These are phyloP conservation scores for Marsdenia floribunda DNA, from an alignment of 257 asterid species.

Conservation along the genomic window DNA sequence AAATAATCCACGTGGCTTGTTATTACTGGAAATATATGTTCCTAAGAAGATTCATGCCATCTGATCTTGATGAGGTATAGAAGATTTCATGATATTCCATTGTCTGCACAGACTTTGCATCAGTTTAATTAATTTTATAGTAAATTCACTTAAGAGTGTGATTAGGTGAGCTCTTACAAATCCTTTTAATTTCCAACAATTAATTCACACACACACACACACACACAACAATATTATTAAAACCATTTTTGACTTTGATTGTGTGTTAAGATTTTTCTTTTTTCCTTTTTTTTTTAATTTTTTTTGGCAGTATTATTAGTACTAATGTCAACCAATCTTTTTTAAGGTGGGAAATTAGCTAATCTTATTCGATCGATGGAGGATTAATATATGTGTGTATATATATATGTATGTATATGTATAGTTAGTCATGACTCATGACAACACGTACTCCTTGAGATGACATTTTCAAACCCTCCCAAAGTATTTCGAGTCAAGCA, in stretches of 20 bases:
- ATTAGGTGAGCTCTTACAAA: conserved; percentile 9
- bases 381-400: too few relatives aligned
- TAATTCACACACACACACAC: not conserved
- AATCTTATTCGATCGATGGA: not conserved
- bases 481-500: too few relatives aligned
- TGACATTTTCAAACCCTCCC: too few relatives aligned
- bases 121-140: not conserved
- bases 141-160: not conserved
- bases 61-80: not conserved
- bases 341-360: not conserved
- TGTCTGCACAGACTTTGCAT: not conserved
- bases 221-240: too few relatives aligned
- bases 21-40: conserved; percentile 10
- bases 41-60: conserved; percentile 19
- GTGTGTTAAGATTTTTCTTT: not conserved
- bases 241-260: not conserved
- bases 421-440: too few relatives aligned
- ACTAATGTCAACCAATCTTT: conserved; percentile 6
- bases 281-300: not conserved
- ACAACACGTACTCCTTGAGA: too few relatives aligned
- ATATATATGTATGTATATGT: too few relatives aligned
- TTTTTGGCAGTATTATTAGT: not conserved
- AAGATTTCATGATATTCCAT: not conserved
- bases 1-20: conserved; percentile 6
- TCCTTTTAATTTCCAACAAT: not conserved